These are phyloP conservation scores for Globisporangium viniferum DNA, from an alignment of 352 stramenopile genomes.

Conservation along the genomic window DNA sequence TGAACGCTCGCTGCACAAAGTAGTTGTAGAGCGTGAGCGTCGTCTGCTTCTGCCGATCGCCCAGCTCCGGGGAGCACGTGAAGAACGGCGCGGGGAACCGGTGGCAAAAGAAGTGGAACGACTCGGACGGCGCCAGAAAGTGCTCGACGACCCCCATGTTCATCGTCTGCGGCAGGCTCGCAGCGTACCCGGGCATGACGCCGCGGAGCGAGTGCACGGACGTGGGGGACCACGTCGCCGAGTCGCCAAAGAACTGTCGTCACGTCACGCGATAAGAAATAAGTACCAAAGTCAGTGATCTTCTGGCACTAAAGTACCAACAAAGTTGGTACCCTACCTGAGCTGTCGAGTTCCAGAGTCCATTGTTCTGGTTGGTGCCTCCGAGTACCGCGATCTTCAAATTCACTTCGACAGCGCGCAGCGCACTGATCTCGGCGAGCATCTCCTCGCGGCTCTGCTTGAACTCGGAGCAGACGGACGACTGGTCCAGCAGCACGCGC, in stretches of 20 bases:
- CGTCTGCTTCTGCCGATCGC: constrained; percentile 4
- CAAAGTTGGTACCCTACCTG: constrained; percentile 21
- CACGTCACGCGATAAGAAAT: neutral
- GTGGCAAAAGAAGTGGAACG: constrained; percentile 78
- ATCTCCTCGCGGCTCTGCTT: constrained; percentile 39
- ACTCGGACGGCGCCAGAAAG: constrained; percentile 55
- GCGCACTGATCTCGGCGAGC: constrained; percentile 31
- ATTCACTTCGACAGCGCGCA: constrained; percentile 23
- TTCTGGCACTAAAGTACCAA: neutral
- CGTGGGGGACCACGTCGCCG: constrained; percentile 21
- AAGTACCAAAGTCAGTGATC: neutral
- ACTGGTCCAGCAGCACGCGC: constrained; percentile 54
- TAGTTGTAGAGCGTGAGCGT: constrained; percentile 76
- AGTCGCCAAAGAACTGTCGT: constrained; percentile 50
- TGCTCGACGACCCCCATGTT: constrained; percentile 66
- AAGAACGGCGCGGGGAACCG: constrained; percentile 62
- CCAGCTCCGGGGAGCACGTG: constrained; percentile 29
- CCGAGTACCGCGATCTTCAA: constrained; percentile 49
- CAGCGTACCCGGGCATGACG: constrained; percentile 54
- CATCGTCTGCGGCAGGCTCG: constrained; percentile 37
- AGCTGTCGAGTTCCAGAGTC: constrained; percentile 64
- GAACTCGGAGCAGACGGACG: constrained; percentile 55
- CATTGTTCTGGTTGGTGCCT: constrained; percentile 23
- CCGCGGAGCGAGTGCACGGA: constrained; percentile 48
- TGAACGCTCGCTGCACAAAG: constrained; percentile 64